Conservation (phyloP, 2,329 filamentous ascomycete genomes). For the Fusarium sp. region DNA sequence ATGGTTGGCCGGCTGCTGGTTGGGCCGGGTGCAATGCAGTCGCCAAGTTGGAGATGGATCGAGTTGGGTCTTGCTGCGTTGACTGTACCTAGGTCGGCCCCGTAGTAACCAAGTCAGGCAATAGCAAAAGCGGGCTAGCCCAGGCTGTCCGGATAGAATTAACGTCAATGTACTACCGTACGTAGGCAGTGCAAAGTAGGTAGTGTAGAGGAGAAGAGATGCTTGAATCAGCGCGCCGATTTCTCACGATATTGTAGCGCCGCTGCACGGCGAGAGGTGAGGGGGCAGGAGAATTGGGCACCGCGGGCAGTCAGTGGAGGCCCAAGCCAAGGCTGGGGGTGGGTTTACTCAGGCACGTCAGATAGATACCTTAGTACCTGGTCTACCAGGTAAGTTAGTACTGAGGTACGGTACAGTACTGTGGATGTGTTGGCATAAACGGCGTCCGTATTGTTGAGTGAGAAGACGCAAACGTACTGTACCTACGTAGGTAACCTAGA, state of each 20-base stretch:
- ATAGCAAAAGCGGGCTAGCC: slow-evolving; percentile 20
- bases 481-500: not conserved
- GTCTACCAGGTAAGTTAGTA: not conserved
- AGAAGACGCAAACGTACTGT: slow-evolving; percentile 17
- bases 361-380: not conserved
- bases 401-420: not conserved
- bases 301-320: slow-evolving; percentile 45
- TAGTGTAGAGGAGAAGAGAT: not conserved
- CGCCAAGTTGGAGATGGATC: slow-evolving; percentile 43
- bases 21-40: slow-evolving; percentile 42
- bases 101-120: slow-evolving; percentile 9
- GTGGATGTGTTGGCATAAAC: not conserved
- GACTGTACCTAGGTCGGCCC: slow-evolving; percentile 6
- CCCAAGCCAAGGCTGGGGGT: slow-evolving; percentile 45
- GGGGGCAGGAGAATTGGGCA: slow-evolving; percentile 38
- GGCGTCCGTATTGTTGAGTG: slow-evolving; percentile 3
- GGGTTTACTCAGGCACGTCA: slow-evolving; percentile 8
- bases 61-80: slow-evolving; percentile 34
- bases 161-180: slow-evolving; percentile 3
- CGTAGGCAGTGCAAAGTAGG: not conserved
- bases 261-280: slow-evolving; percentile 20
- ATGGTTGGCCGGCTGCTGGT: slow-evolving; percentile 37
- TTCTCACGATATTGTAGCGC: slow-evolving; percentile 14
- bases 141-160: slow-evolving; percentile 16
- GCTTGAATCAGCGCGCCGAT: slow-evolving; percentile 19